Percentiles rank a stretch among this genome's conserved stretches.
phyloP scores from a whole-genome alignment of 2,329 filamentous ascomycete species.

The Xylaria multiplex region DNA sequence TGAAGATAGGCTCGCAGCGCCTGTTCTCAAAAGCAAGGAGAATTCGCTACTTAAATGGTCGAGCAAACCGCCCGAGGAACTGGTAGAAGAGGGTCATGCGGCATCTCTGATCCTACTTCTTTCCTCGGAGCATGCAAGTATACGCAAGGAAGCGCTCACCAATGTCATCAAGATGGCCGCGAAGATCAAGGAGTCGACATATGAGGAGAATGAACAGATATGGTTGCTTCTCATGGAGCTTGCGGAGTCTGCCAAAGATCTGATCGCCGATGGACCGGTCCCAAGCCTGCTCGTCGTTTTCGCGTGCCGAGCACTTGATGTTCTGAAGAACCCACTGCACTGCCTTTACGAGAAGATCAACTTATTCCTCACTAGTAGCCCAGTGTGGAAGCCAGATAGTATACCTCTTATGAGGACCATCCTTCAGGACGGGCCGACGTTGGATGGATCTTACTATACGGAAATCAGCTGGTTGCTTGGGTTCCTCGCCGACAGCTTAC shows the following conservation, averaged over 20 bases:
- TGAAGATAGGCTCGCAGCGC: conserved; percentile 61
- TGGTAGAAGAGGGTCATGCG: conserved; percentile 80
- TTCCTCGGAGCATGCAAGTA: conserved; percentile 76
- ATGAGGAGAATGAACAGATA: conserved; percentile 79
- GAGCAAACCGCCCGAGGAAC: conserved; percentile 79
- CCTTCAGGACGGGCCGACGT: conserved; percentile 60
- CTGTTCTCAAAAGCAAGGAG: conserved; percentile 60
- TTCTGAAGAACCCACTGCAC: conserved; percentile 81
- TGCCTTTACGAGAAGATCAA: conserved; percentile 88
- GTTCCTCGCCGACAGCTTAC: conserved; percentile 48
- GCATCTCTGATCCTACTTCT: conserved; percentile 77
- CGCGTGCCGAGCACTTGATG: conserved; percentile 73
- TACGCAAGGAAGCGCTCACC: conserved; percentile 80
- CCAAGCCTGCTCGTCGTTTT: conserved; percentile 82
- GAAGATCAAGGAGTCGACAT: conserved; percentile 73
- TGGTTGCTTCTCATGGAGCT: conserved; percentile 84
- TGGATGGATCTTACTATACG: conserved; percentile 48
- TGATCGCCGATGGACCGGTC: conserved; percentile 67
- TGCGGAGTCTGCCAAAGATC: conserved; percentile 73
- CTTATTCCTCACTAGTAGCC: conserved; percentile 80
- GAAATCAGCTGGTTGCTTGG: conserved; percentile 49
- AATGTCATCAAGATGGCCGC: conserved; percentile 73
- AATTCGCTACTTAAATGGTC: conserved; percentile 72
- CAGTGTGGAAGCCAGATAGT: conserved; percentile 78
- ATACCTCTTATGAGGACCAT: conserved; percentile 76